Conservation (phyloP, 2,329 filamentous ascomycete genomes). For the Kalmusia sp. region DNA sequence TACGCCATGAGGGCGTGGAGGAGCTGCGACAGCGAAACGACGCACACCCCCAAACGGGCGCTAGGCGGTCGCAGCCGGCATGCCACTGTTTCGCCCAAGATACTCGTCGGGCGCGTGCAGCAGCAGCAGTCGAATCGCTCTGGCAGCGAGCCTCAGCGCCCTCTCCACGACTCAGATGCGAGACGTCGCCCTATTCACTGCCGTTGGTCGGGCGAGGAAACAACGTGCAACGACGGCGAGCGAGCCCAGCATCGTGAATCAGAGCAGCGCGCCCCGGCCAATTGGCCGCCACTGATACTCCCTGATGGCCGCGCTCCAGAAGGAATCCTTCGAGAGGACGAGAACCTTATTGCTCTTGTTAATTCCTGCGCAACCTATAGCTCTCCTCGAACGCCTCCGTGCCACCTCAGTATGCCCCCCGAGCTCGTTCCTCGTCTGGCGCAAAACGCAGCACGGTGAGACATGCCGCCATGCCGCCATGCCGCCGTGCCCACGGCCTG, state of each 20-base stretch:
- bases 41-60: conserved; percentile 7
- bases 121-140: not conserved
- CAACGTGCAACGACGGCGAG: not conserved
- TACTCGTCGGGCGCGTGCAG: conserved; percentile 3
- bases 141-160: not conserved
- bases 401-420: not conserved
- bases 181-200: not conserved
- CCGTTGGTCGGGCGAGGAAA: not conserved
- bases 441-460: not conserved
- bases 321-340: conserved; percentile 5
- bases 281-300: conserved; percentile 3
- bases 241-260: conserved; percentile 5
- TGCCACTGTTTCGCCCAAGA: conserved; percentile 7
- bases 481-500: not conserved
- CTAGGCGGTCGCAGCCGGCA: conserved; percentile 8
- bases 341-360: conserved; percentile 8
- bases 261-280: conserved; percentile 1
- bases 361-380: conserved; percentile 1
- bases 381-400: not conserved
- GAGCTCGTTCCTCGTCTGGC: no score
- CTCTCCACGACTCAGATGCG: conserved; percentile 4
- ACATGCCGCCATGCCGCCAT: not conserved
- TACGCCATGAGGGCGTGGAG: not conserved
- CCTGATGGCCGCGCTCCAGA: not conserved
- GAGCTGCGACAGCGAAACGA: conserved; percentile 3